Evolutionary conservation across 2,329 filamentous ascomycete genomes (phyloP).

Genomic region (Juglanconis oblonga): DNA sequence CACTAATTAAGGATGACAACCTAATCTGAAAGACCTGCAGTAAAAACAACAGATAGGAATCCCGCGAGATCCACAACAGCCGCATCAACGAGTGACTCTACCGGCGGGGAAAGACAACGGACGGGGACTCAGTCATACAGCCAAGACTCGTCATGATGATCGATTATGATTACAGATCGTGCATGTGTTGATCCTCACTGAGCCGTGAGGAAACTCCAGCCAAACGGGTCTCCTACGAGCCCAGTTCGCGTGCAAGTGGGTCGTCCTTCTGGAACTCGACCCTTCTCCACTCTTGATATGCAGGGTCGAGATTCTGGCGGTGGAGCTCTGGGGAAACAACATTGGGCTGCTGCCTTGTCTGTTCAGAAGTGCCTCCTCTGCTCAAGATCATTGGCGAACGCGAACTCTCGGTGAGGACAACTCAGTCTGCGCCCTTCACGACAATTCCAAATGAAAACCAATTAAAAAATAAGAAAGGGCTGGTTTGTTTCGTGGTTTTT

Average conservation of each 20-base stretch:
- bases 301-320: background rate
- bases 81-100: background rate
- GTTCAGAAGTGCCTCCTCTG: background rate
- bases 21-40: background rate
- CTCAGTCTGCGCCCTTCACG: background rate
- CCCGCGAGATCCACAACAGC: background rate
- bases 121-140: too few species aligned
- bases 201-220: background rate
- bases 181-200: too few species aligned
- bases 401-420: constrained; percentile 1
- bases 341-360: too few species aligned
- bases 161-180: too few species aligned
- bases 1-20: background rate
- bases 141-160: too few species aligned
- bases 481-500: too few species aligned
- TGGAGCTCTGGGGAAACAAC: background rate
- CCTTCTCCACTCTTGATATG: background rate
- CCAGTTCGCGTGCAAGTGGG: background rate
- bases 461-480: too few species aligned
- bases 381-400: background rate
- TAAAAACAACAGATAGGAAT: background rate
- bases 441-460: too few species aligned
- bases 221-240: background rate
- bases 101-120: too few species aligned
- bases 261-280: background rate